Evolutionary conservation across 2,329 filamentous ascomycete genomes (phyloP), one percentile per base, ranked within the genome.

Genomic region (Tolypocladium sp.): DNA sequence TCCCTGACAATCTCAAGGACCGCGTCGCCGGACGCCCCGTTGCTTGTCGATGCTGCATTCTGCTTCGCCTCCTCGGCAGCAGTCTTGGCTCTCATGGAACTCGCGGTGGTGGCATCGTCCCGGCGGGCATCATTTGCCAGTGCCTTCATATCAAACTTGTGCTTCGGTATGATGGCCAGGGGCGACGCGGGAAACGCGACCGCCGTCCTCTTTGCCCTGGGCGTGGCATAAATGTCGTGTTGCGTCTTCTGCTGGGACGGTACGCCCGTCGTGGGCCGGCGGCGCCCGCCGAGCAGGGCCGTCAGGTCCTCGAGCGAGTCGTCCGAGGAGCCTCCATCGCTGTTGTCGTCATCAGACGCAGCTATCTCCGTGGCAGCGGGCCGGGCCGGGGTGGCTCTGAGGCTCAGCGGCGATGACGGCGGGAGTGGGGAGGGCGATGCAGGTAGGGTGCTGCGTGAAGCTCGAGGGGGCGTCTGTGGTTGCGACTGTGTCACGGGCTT

Each of bases 301-400:
- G 71, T 69, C 1, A 87, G 70, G 51, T 81, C 77, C 6, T 81
- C 79, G 17, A 87, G 76, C 0, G 87, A 87, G 55, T 80, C 81
- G 33, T 84, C 82, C 22, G 85, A 85, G 22, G 67, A 69, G 42
- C 63, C 64, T 42, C 78, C 82, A 64, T 86, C 79, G 35, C 80
- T 81, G 22, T 82, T 82, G n/a, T 89, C 88, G 12, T 88, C 87
- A 66, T 92, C 90, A 0, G 90, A 92, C 58, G 83, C 86, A 53
- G 79, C 80, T 46, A 92, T 88, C 58, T 87, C 75, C 15, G 63
- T 10, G 59, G 56, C 60, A 64, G 58, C 55, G 12, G 60, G 56
- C 57, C 64, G 65, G 44, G 57, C 57, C n/a, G 70, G 68, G n/a
- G 68, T 71, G 22, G 60, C 56, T 56, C 66, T 67, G 51, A 64